Evolutionary conservation across 768 basidiomycete genomes (phyloP).

Genomic region (Hericium alpestre): DNA sequence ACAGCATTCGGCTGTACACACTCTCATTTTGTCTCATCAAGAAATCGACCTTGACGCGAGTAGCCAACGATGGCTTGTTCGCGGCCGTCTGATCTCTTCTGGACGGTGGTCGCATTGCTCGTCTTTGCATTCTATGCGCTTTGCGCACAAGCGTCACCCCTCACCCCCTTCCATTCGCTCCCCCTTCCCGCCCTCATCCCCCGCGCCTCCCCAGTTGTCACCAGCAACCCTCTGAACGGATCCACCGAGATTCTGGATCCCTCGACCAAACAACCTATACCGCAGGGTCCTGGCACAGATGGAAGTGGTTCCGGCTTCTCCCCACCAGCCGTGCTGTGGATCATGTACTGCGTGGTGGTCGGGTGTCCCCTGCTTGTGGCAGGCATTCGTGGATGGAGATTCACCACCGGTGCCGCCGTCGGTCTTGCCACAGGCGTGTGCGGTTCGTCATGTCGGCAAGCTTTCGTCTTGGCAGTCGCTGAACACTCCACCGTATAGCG

Average conservation of each 20-base stretch:
- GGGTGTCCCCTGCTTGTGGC: slow-evolving; percentile 45
- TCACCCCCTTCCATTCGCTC: neutral
- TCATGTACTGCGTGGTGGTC: slow-evolving; percentile 37
- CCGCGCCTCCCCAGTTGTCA: neutral
- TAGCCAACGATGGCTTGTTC: no score
- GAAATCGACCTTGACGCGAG: no score
- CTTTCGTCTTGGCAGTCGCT: slow-evolving; percentile 18
- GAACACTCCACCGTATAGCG: slow-evolving; percentile 23
- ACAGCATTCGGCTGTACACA: no score
- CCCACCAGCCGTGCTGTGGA: slow-evolving; percentile 46
- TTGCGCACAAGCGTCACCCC: neutral
- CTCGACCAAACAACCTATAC: slow-evolving; percentile 29
- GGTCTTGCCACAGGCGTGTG: slow-evolving; percentile 41
- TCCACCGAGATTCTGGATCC: slow-evolving; percentile 35
- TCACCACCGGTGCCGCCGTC: slow-evolving; percentile 44
- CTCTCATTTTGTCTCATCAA: no score
- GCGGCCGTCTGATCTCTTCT: no score
- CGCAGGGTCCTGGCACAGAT: slow-evolving; percentile 49
- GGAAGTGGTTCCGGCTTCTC: slow-evolving; percentile 41
- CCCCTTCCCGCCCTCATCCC: neutral
- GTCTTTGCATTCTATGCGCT: neutral
- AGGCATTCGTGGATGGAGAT: slow-evolving; percentile 46
- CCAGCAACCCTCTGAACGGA: slow-evolving; percentile 20
- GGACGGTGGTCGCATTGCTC: no score
- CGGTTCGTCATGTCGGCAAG: slow-evolving; percentile 7